Evolutionary conservation across 371 early-diverging fungal genomes (phyloP), one percentile per base, ranked within the genome.

Genomic region (Lichtheimia ramosa): DNA sequence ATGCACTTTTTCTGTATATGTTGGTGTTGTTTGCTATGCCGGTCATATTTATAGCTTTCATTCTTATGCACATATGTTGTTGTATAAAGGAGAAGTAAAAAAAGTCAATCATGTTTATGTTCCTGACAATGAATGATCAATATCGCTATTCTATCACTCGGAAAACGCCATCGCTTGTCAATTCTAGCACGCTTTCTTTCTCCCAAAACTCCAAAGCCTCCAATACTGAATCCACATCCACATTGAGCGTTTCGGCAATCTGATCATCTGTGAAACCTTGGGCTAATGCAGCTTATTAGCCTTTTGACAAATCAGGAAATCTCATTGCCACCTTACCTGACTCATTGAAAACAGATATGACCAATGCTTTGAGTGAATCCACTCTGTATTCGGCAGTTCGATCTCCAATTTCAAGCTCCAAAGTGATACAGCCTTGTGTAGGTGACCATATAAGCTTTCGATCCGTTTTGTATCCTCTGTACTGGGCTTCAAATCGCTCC

Each of bases 371-470:
- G 23, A 67, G 57, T 14, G 73, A 71, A 15, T 61, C 52, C 12
- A 54, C 68, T 3, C 56, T 57, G 10, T 64, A 40, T 13, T 54
- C 54, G 12, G 62, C 20, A 0, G 43, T 54, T 40, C 59, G 43
- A 13, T 59, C 42, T 39, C 62, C 27, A 43, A 73, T 69, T 5
- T 70, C 64, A 3, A 76, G 48, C 18, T 73, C 68, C 16, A 76
- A 25, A 8, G 62, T 63, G 1, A 71, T 68, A 0, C 66, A 61
- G 0, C 77, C 77, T n/a, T 62, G 54, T 4, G 54, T 20, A 8
- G 65, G 65, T 23, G 64, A 18, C 58, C 71, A 73, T 7, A 63
- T 57, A 3, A 76, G 28, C 10, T 58, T 65, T 41, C 74, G 71
- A 1, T 64, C 62, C 12, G 64, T 64, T 21, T 62, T 73, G 5